Evolutionary conservation across 192 early-diverging fungal genomes (phyloP).

Genomic region (Oehlia diaphana): DNA sequence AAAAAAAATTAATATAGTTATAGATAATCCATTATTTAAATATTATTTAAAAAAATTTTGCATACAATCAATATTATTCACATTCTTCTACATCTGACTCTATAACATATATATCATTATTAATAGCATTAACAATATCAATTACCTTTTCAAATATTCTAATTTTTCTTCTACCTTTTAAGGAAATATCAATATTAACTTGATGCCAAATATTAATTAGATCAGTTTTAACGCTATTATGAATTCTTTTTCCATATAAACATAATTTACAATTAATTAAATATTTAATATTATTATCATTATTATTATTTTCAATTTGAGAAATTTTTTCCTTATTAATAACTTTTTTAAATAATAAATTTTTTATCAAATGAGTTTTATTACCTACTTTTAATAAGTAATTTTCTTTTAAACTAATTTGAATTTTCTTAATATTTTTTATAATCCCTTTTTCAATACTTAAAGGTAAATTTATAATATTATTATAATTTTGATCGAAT

Average conservation of each 20-base stretch:
- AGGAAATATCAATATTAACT: background rate
- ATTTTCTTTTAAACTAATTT: background rate
- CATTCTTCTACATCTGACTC: too few species aligned
- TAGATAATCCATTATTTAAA: too few species aligned
- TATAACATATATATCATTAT: background rate
- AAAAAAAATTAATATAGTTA: too few species aligned
- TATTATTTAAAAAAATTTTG: too few species aligned
- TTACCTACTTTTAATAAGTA: background rate
- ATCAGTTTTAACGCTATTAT: background rate
- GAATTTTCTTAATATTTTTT: background rate
- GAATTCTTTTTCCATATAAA: background rate
- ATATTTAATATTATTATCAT: background rate
- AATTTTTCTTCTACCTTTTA: background rate
- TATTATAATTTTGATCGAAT: background rate
- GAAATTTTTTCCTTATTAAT: background rate
- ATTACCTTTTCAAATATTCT: background rate
- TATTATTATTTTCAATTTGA: background rate
- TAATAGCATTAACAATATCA: background rate
- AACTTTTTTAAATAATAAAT: background rate
- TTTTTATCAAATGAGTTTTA: background rate
- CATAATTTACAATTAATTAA: background rate
- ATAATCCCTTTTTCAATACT: background rate
- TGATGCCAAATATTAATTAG: background rate
- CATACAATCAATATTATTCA: too few species aligned
- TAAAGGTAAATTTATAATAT: background rate